Evolutionary conservation across 768 basidiomycete species (phyloP).

Genomic region (Lentinula lateritia): DNA sequence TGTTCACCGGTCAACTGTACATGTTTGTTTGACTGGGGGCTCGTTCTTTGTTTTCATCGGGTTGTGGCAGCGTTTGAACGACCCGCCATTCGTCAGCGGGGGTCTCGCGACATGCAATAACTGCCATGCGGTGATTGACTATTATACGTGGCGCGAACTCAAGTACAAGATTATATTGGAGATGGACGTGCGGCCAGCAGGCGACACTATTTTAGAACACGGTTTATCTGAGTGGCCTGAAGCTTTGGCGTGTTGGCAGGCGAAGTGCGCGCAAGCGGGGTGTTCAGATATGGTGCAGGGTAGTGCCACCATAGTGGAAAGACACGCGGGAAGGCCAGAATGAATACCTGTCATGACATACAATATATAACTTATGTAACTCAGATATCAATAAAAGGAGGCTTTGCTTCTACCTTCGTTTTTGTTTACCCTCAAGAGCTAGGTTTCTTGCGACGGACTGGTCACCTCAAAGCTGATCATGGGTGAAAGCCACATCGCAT

Average conservation of each 20-base stretch:
- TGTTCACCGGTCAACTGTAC: too few relatives aligned
- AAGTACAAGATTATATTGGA: slow-evolving; percentile 52
- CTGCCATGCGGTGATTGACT: slow-evolving; percentile 44
- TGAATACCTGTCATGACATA: slow-evolving; percentile 18
- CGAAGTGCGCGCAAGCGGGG: too few relatives aligned
- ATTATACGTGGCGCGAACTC: slow-evolving; percentile 61
- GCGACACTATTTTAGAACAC: slow-evolving; percentile 46
- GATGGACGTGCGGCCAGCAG: slow-evolving; percentile 54
- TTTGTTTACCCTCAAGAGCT: too few relatives aligned
- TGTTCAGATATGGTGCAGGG: slow-evolving; percentile 14
- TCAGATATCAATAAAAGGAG: too few relatives aligned
- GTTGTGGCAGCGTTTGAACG: too few relatives aligned
- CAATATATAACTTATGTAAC: slow-evolving; percentile 50
- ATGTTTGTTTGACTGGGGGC: background rate
- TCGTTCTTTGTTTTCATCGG: slow-evolving; percentile 5
- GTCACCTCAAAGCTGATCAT: too few relatives aligned
- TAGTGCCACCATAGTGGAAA: slow-evolving; percentile 20
- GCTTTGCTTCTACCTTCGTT: too few relatives aligned
- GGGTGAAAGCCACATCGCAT: too few relatives aligned
- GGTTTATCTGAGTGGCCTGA: slow-evolving; percentile 53
- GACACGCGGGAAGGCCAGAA: slow-evolving; percentile 58
- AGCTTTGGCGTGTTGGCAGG: slow-evolving; percentile 57
- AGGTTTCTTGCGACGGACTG: too few relatives aligned
- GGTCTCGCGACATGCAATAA: slow-evolving; percentile 41
- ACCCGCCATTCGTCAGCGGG: slow-evolving; percentile 52